phyloP scores from a whole-genome alignment of 2,329 filamentous ascomycete genomes.

The Periglandula ipomoeae region DNA sequence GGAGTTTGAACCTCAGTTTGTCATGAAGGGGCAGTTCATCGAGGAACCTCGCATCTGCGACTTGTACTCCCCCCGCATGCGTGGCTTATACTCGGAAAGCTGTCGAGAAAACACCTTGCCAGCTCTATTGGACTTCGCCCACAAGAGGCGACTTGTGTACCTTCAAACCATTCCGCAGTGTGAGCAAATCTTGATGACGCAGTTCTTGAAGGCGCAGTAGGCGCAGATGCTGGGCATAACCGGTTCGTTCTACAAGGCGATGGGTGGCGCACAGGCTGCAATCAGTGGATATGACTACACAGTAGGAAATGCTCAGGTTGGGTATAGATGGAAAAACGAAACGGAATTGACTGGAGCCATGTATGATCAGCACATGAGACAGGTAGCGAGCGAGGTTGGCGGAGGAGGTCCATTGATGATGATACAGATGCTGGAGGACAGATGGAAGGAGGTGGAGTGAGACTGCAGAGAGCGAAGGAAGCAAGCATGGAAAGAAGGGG shows the following conservation, averaged over 20 bases:
- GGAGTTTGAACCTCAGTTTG: neutral
- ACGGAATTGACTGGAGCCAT: slow-evolving; percentile 19
- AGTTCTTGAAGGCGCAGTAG: slow-evolving; percentile 16
- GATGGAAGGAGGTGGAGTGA: slow-evolving; percentile 27
- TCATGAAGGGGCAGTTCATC: slow-evolving; percentile 17
- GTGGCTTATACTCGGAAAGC: slow-evolving; percentile 21
- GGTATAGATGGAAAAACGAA: slow-evolving; percentile 23
- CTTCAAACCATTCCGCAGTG: slow-evolving; percentile 6
- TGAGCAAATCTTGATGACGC: slow-evolving; percentile 18
- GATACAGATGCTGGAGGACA: too few relatives aligned
- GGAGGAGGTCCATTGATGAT: slow-evolving; percentile 9
- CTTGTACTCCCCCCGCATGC: slow-evolving; percentile 28
- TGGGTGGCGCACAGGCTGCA: slow-evolving; percentile 13
- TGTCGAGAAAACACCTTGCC: slow-evolving; percentile 11
- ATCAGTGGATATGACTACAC: slow-evolving; percentile 14
- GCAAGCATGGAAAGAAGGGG: too few relatives aligned
- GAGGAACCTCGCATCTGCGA: slow-evolving; percentile 23
- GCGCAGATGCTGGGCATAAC: slow-evolving; percentile 17
- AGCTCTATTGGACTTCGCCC: slow-evolving; percentile 17
- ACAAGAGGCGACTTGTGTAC: slow-evolving; percentile 10
- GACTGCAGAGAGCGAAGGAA: neutral
- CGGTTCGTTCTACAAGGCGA: slow-evolving; percentile 17
- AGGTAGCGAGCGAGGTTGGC: slow-evolving; percentile 10
- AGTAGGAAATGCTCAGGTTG: slow-evolving; percentile 21
- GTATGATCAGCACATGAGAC: slow-evolving; percentile 21